These are phyloP conservation scores for Blastocystis sp. DNA, from an alignment of 352 stramenopile species.

Conservation along the genomic window DNA sequence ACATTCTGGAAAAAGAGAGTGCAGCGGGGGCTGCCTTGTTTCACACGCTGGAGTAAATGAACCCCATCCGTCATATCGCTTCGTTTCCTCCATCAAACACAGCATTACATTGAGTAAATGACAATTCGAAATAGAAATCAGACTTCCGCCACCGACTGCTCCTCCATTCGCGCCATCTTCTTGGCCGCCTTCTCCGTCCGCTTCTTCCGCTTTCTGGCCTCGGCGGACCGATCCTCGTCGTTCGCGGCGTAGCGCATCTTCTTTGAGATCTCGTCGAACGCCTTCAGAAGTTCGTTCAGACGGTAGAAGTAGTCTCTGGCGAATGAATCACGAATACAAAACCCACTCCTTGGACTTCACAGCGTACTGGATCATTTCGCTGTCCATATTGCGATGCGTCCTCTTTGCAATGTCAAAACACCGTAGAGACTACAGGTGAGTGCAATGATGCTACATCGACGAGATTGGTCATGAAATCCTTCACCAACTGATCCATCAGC, in stretches of 20 bases:
- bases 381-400: background rate
- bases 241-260: background rate
- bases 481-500: conserved; percentile 47
- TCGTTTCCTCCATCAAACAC: no score
- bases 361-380: background rate
- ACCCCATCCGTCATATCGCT: no score
- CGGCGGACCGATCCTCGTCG: background rate
- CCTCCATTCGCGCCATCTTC: background rate
- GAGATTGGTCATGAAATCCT: conserved; percentile 46
- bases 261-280: background rate
- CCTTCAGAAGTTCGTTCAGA: background rate
- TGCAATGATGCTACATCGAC: background rate
- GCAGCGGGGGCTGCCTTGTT: no score
- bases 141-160: background rate
- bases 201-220: background rate
- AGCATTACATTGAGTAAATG: background rate
- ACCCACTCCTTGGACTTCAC: background rate
- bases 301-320: conserved; percentile 9
- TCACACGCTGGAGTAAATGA: no score
- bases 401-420: conserved; percentile 23
- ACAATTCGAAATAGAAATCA: background rate
- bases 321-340: background rate
- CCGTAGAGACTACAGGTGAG: background rate
- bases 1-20: conserved; percentile 55
- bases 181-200: background rate